Conservation (phyloP, 1,284 basidiomycete genomes). For the Apiotrichum sp. region DNA sequence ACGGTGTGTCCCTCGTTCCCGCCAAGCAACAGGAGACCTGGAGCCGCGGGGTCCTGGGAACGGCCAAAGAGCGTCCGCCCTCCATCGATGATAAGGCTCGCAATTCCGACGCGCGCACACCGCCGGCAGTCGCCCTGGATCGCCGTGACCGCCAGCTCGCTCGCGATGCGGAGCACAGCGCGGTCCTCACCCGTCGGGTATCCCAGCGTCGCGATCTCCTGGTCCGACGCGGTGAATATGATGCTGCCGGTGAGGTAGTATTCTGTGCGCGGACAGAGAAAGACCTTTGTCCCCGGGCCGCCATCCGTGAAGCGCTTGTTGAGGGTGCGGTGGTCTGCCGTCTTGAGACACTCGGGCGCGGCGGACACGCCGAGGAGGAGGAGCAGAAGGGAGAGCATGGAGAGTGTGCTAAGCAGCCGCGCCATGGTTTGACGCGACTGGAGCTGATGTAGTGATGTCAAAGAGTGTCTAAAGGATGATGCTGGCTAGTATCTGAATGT, state of each 20-base stretch:
- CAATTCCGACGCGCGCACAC: slow-evolving; percentile 42
- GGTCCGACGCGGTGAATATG: slow-evolving; percentile 49
- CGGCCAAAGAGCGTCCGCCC: slow-evolving; percentile 38
- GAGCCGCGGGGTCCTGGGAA: slow-evolving; percentile 19
- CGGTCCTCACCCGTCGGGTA: slow-evolving; percentile 47
- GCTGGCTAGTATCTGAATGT: too few species aligned
- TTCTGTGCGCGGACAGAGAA: slow-evolving; percentile 47
- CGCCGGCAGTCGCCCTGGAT: slow-evolving; percentile 47
- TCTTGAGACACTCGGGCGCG: slow-evolving; percentile 29
- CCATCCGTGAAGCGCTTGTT: slow-evolving; percentile 43
- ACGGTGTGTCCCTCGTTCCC: slow-evolving; percentile 46
- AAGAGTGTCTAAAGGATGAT: too few species aligned
- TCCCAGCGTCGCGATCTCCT: slow-evolving; percentile 49
- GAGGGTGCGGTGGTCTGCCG: slow-evolving; percentile 38
- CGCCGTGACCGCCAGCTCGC: slow-evolving; percentile 31
- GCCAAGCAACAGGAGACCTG: slow-evolving; percentile 42
- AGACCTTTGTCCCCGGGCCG: slow-evolving; percentile 46
- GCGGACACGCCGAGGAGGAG: slow-evolving; percentile 13
- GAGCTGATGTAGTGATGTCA: too few species aligned
- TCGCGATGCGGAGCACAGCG: slow-evolving; percentile 44
- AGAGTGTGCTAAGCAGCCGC: too few species aligned
- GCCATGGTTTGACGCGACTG: too few species aligned
- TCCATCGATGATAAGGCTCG: slow-evolving; percentile 45
- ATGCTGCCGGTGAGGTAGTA: slow-evolving; percentile 47
- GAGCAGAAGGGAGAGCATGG: slow-evolving; percentile 2